Evolutionary conservation across 768 basidiomycete genomes (phyloP).

Genomic region (Rhodotorula paludigena): DNA sequence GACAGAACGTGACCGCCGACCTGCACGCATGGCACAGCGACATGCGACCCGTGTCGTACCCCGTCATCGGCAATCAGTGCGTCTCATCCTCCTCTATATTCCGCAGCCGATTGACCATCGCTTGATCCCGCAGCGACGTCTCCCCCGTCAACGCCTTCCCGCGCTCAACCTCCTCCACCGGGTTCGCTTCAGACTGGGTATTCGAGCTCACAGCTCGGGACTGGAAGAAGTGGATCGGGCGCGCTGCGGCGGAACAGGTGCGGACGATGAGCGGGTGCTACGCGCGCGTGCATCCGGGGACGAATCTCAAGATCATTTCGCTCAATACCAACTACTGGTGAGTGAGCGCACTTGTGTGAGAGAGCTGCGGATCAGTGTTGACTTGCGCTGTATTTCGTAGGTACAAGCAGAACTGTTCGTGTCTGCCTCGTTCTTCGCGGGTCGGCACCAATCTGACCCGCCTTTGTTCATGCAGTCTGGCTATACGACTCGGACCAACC

Average conservation of each 20-base stretch:
- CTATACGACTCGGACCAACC: slow-evolving; percentile 56
- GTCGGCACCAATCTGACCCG: background rate
- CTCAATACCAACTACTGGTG: slow-evolving; percentile 58
- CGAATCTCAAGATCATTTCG: slow-evolving; percentile 56
- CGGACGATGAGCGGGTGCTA: slow-evolving; percentile 58
- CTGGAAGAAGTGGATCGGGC: slow-evolving; percentile 54
- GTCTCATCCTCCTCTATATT: background rate
- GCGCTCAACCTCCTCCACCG: slow-evolving; percentile 50
- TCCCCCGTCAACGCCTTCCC: slow-evolving; percentile 61
- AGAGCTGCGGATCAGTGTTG: background rate
- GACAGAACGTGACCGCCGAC: slow-evolving; percentile 19
- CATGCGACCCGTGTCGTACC: slow-evolving; percentile 21
- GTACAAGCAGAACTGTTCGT: slow-evolving; percentile 29
- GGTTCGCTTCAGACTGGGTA: slow-evolving; percentile 54
- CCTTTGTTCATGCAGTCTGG: slow-evolving; percentile 53
- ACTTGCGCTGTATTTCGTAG: background rate
- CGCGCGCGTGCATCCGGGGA: slow-evolving; percentile 52
- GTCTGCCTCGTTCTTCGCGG: too few species aligned
- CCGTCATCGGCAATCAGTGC: slow-evolving; percentile 45
- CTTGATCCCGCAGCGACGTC: slow-evolving; percentile 51
- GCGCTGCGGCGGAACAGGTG: slow-evolving; percentile 51
- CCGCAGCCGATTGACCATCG: background rate
- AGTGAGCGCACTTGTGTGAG: slow-evolving; percentile 42
- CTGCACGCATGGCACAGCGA: slow-evolving; percentile 21
- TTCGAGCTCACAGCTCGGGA: slow-evolving; percentile 45